Evolutionary conservation across 2,329 filamentous ascomycete genomes (phyloP), one percentile per base, ranked within the genome.

Genomic region (Pseudocercospora pini-densiflorae): DNA sequence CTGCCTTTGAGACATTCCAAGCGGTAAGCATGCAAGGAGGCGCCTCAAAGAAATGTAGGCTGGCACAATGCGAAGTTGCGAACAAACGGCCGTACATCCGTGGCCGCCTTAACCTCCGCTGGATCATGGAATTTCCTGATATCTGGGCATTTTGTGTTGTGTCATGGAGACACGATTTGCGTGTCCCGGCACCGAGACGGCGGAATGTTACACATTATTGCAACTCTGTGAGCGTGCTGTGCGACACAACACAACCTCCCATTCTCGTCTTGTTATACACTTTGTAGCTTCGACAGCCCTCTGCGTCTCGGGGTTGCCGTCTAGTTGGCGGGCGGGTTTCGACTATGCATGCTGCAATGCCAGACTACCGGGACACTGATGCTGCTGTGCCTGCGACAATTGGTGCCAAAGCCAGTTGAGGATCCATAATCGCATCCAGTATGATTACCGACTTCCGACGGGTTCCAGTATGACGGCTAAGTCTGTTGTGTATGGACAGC

Each of bases 1-100:
- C 70, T 70, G 70, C 29, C 63, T 72, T 69, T 74, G 71, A 75
- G 73, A 76, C 76, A 77, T 77, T 76, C 74, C 70, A 57, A 70
- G 68, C 70, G 67, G 72, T 71, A 68, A 72, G 65, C 68, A 74
- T 71, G 72, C 71, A 74, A 76, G 73, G 74, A 71, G 70, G 67
- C 69, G 66, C 49, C 59, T 60, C 64, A 68, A 72, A 75, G 69
- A 71, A 74, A 75, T 73, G 73, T 70, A 68, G 49, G 62, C 68
- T 66, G 66, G 62, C 68, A 73, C 73, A 73, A 69, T 69, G 71
- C 68, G 68, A 53, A 61, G 62, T 59, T 59, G 33, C 55, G 60
- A 59, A 71, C 70, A 72, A 74, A 71, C 72, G 60, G 68, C 69
- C 63, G 64, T 62, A 62, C 63, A 64, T 61, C 59, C 60, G 61